These are phyloP conservation scores for Metarhizium brunneum DNA, from an alignment of 2,329 filamentous ascomycete species.

Conservation along the genomic window DNA sequence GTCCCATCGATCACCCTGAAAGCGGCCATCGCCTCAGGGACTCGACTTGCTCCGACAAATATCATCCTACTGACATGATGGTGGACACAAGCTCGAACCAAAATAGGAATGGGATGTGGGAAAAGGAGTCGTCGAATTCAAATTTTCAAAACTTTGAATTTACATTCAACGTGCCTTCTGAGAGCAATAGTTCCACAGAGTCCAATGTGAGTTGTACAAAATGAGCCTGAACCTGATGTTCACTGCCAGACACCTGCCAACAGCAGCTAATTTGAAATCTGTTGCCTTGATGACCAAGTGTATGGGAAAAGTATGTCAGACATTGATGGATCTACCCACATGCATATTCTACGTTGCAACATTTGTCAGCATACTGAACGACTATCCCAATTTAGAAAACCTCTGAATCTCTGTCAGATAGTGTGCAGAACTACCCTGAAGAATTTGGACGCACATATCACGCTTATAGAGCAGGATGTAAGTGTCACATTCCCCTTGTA, in stretches of 20 bases:
- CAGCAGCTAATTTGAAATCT: not conserved
- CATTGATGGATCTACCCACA: not conserved
- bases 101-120: not conserved
- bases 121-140: not conserved
- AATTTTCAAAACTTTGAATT: slow-evolving; percentile 18
- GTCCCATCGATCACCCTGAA: not conserved
- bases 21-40: not conserved
- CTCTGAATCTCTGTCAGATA: slow-evolving; percentile 31
- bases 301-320: not conserved
- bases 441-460: slow-evolving; percentile 38
- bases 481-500: slow-evolving; percentile 12
- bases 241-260: not conserved
- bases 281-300: not conserved
- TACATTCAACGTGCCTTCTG: slow-evolving; percentile 22
- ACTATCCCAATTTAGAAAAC: slow-evolving; percentile 7
- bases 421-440: slow-evolving; percentile 30
- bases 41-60: not conserved
- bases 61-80: not conserved
- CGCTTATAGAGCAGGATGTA: slow-evolving; percentile 37
- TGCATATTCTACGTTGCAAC: not conserved
- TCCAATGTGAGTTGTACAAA: slow-evolving; percentile 16
- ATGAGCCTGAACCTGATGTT: not conserved
- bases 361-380: not conserved
- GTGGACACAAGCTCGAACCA: not conserved
- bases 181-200: slow-evolving; percentile 21